Conservation (phyloP, 768 basidiomycete genomes). For the Leccinum incarnatum region DNA sequence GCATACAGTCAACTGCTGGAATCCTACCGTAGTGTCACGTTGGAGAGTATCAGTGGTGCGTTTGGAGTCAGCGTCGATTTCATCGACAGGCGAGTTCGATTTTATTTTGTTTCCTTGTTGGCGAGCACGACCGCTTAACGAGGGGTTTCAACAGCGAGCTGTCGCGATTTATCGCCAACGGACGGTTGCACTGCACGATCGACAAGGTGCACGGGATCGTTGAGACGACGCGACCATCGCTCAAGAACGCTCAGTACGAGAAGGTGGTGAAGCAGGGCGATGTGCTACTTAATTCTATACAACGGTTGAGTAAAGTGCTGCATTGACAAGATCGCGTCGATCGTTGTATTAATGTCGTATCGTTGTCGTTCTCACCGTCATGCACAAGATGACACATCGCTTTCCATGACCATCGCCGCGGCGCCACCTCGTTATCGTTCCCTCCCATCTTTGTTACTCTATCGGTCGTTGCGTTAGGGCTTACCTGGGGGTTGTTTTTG, state of each 20-base stretch:
- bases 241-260: conserved; percentile 87
- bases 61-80: conserved; percentile 90
- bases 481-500: conserved; percentile 7
- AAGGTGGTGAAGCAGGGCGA: conserved; percentile 94
- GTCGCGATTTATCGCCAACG: conserved; percentile 86
- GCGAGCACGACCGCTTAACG: background rate
- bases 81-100: conserved; percentile 68
- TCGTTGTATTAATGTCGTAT: background rate
- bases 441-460: conserved; percentile 8
- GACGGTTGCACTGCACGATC: conserved; percentile 82
- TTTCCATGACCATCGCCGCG: background rate
- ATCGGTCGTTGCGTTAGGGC: conserved; percentile 4
- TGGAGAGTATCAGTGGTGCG: conserved; percentile 79
- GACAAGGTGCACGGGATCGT: conserved; percentile 95
- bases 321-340: conserved; percentile 33
- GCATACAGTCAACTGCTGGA: conserved; percentile 93
- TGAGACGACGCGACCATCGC: conserved; percentile 77
- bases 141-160: conserved; percentile 62
- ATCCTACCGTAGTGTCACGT: conserved; percentile 82
- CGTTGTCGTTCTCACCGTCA: background rate
- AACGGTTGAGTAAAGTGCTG: conserved; percentile 88
- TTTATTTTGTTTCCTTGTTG: background rate
- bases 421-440: background rate
- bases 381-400: background rate
- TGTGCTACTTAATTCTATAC: conserved; percentile 80